Evolutionary conservation across 2,329 filamentous ascomycete genomes (phyloP).

Genomic region (Calycina herbarum): DNA sequence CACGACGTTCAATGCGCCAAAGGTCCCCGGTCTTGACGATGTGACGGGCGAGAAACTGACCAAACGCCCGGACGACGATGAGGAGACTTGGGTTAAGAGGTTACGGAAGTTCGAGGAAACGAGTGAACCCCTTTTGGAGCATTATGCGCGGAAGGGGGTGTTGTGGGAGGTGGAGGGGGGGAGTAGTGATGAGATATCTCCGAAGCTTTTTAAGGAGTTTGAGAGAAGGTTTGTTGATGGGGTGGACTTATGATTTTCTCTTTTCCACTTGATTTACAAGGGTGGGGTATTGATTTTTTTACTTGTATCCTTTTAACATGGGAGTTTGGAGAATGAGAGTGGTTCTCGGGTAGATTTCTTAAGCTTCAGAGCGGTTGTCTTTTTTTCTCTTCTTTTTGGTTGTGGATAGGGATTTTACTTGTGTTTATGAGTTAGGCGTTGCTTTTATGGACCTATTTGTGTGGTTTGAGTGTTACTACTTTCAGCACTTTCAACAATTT

Average conservation of each 20-base stretch:
- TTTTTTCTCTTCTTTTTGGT: background rate
- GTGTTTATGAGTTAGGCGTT: background rate
- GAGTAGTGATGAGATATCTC: conserved; percentile 92
- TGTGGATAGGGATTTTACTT: conserved; percentile 7
- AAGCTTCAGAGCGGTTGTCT: conserved; percentile 1
- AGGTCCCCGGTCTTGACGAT: conserved; percentile 79
- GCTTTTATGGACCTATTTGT: no score
- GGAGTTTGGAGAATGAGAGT: background rate
- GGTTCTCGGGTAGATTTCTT: background rate
- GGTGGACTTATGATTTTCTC: background rate
- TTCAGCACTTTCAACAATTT: no score
- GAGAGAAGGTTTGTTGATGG: conserved; percentile 66
- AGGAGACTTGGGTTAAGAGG: conserved; percentile 79
- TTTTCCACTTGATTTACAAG: background rate
- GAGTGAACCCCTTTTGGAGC: conserved; percentile 79
- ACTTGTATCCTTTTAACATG: background rate
- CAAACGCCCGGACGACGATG: conserved; percentile 81
- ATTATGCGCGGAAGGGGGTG: conserved; percentile 82
- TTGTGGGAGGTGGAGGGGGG: conserved; percentile 85
- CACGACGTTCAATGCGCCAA: conserved; percentile 85
- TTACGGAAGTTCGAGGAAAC: conserved; percentile 85
- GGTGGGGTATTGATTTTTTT: background rate
- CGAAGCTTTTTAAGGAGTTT: conserved; percentile 83
- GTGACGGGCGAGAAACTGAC: conserved; percentile 84
- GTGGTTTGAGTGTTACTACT: no score